Evolutionary conservation across 163 green algal genomes (phyloP).

Genomic region (Scenedesmus sp.): DNA sequence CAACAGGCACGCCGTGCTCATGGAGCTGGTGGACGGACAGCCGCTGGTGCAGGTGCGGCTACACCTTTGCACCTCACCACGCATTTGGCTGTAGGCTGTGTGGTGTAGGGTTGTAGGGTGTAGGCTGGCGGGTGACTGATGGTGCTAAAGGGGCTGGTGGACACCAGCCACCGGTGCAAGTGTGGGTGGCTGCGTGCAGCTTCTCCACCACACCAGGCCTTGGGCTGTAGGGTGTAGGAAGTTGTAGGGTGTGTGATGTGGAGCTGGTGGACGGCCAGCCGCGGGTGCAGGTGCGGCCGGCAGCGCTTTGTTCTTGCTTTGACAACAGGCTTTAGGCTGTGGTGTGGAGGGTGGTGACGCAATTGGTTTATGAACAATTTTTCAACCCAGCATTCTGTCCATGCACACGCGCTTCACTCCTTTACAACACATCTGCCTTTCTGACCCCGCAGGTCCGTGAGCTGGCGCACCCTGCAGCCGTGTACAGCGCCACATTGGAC

Average conservation of each 20-base stretch:
- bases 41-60: slow-evolving; percentile 85
- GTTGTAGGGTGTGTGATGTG: slow-evolving; percentile 71
- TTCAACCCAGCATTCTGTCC: too few relatives aligned
- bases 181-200: slow-evolving; percentile 40
- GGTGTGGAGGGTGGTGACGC: too few relatives aligned
- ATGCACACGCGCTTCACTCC: too few relatives aligned
- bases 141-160: slow-evolving; percentile 89
- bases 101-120: too few relatives aligned
- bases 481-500: slow-evolving; percentile 89
- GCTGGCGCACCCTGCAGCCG: slow-evolving; percentile 72
- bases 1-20: slow-evolving; percentile 98
- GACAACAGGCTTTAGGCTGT: not conserved
- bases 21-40: slow-evolving; percentile 87
- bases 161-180: slow-evolving; percentile 86
- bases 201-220: too few relatives aligned
- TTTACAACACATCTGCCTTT: too few relatives aligned
- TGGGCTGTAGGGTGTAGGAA: too few relatives aligned
- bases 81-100: not conserved
- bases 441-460: slow-evolving; percentile 72
- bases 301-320: not conserved
- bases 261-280: slow-evolving; percentile 83
- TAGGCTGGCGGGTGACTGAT: too few relatives aligned
- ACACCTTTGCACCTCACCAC: not conserved
- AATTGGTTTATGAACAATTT: too few relatives aligned
- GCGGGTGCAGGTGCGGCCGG: slow-evolving; percentile 80